Base-by-base conservation (phyloP, 768 basidiomycete species). In the Hypholoma sublateritium region DNA sequence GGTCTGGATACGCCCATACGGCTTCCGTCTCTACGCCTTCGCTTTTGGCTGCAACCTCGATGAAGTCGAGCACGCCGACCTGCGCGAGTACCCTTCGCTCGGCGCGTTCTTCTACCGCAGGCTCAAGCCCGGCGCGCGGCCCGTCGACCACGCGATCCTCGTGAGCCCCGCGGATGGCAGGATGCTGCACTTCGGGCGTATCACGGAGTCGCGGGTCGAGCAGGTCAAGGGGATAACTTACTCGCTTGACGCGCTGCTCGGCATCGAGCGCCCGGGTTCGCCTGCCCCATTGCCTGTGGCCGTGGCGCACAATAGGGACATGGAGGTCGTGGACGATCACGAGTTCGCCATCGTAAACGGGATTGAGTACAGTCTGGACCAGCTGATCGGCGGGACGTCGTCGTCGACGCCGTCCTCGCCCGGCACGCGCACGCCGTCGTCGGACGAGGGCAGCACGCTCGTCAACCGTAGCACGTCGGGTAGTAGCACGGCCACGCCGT, bases 191-290 rank as follows among this genome's bases (percentile, higher is more conserved):
- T 94, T 95, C 63, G 97, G 97, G 34, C 85, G 84, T 1, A 90
- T 99, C 60, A 72, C 82, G 52, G 83, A 85, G 62, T 77, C 85
- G 48, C 84, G 84, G 24, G 92, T 99, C 50, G 95, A 97, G 68
- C 95, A 98, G 72, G 93, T 99, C 67, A 99, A 99, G 72, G 97
- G 97, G 14, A 89, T 96, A 60, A 97, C 94, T 0, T 99, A 99
- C 67, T 97, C 95, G 1, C 82, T 99, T 12, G 91, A 97, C 59
- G 95, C 95, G 0, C 78, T 99, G 0, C 85, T 99, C 14, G 97
- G 97, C 36, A 80, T 87, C 32, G 84, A 89, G 56, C 74, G 78
- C 19, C 80, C 81, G 12, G 75, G 74, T 16, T 76, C 75, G 6
- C 76, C 80, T 0, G 69, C 70, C 16, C 72, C 82, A 6, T 12